Conservation (phyloP, 2,329 filamentous ascomycete species). For the Hysterium pulicare region DNA sequence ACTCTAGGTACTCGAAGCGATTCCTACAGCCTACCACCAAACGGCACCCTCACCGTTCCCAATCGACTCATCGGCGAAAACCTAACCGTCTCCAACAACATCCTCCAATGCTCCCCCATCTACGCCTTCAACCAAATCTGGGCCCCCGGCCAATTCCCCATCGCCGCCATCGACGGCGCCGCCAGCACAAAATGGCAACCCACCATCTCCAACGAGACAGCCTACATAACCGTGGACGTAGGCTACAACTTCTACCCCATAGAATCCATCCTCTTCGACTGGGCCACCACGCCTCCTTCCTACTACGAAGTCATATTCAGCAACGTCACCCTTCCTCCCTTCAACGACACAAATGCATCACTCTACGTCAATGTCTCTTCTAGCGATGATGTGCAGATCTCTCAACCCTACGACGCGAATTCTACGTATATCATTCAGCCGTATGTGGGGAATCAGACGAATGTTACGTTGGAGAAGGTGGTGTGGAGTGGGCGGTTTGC, state of each 20-base stretch:
- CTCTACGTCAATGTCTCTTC: constrained; percentile 15
- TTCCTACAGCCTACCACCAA: constrained; percentile 47
- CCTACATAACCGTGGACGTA: constrained; percentile 57
- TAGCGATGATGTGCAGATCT: constrained; percentile 35
- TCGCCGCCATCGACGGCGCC: constrained; percentile 64
- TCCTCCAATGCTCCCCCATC: constrained; percentile 60
- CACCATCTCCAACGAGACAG: constrained; percentile 44
- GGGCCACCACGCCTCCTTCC: constrained; percentile 55
- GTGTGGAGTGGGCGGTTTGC: constrained; percentile 46
- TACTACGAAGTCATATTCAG: constrained; percentile 55
- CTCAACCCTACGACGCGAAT: constrained; percentile 38
- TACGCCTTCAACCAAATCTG: constrained; percentile 48
- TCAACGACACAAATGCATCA: constrained; percentile 6
- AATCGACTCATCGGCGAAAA: constrained; percentile 58
- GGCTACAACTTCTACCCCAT: constrained; percentile 40
- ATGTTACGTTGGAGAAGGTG: constrained; percentile 35
- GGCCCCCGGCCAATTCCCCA: constrained; percentile 65
- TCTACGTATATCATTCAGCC: constrained; percentile 35
- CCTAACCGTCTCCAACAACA: constrained; percentile 56
- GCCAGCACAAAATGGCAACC: constrained; percentile 67
- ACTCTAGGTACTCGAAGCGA: constrained; percentile 47
- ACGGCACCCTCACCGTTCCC: constrained; percentile 51
- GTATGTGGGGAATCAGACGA: constrained; percentile 46
- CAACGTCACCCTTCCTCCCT: constrained; percentile 41
- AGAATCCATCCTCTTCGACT: constrained; percentile 56